Evolutionary conservation across 352 stramenopile species (phyloP).

Genomic region (Peronospora destructor): DNA sequence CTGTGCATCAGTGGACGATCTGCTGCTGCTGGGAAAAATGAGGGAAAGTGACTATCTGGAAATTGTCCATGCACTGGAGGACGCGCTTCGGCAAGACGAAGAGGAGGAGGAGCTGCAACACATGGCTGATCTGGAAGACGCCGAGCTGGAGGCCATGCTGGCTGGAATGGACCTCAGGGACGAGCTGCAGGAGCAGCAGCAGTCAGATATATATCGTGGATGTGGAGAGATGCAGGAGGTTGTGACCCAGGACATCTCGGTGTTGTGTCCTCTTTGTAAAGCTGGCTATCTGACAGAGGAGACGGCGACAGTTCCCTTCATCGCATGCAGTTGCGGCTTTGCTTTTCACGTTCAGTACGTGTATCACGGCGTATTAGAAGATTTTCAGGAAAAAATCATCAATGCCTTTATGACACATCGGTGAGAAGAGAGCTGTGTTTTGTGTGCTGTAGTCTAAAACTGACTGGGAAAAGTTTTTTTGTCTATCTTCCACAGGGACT

Average conservation of each 20-base stretch:
- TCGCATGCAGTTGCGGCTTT: slow-evolving; percentile 54
- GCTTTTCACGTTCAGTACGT: slow-evolving; percentile 39
- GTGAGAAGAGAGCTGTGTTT: slow-evolving; percentile 17
- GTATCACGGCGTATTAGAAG: slow-evolving; percentile 44
- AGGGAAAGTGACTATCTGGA: slow-evolving; percentile 69
- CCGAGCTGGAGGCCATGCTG: slow-evolving; percentile 63
- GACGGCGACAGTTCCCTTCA: slow-evolving; percentile 7
- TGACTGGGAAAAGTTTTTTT: neutral
- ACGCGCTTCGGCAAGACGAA: slow-evolving; percentile 48
- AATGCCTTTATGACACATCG: slow-evolving; percentile 51
- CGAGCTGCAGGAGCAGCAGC: slow-evolving; percentile 1
- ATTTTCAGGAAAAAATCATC: slow-evolving; percentile 56
- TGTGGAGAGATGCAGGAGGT: slow-evolving; percentile 1
- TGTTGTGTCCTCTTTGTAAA: slow-evolving; percentile 51
- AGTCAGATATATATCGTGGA: neutral
- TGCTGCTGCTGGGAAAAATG: slow-evolving; percentile 49
- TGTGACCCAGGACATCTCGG: neutral
- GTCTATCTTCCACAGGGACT: slow-evolving; percentile 25
- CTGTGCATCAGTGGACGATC: slow-evolving; percentile 52
- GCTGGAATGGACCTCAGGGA: slow-evolving; percentile 45
- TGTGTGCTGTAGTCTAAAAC: neutral
- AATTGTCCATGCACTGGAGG: slow-evolving; percentile 65
- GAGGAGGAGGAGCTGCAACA: slow-evolving; percentile 39
- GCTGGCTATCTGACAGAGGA: slow-evolving; percentile 28
- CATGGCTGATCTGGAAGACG: slow-evolving; percentile 66